phyloP scores from a whole-genome alignment of 352 stramenopile genomes.

The Pythium brachiatum region DNA sequence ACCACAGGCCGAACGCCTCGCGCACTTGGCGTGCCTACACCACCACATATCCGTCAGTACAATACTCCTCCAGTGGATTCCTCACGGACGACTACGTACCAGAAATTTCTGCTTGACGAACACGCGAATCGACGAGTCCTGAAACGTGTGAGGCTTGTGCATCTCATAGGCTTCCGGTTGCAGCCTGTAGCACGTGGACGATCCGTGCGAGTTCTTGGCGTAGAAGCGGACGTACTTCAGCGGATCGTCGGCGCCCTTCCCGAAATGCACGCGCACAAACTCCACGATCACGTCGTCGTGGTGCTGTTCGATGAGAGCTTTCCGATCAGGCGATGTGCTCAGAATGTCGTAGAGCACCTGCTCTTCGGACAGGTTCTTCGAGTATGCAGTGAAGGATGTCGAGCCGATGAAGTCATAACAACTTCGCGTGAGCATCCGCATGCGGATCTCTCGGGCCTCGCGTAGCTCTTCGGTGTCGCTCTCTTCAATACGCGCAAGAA shows the following conservation, averaged over 20 bases:
- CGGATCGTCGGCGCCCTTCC: slow-evolving; percentile 77
- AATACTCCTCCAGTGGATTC: neutral
- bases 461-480: slow-evolving; percentile 50
- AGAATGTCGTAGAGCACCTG: slow-evolving; percentile 66
- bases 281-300: slow-evolving; percentile 73
- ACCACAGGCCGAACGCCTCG: slow-evolving; percentile 30
- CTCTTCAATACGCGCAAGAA: slow-evolving; percentile 74
- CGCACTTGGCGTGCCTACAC: slow-evolving; percentile 28
- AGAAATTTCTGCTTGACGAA: slow-evolving; percentile 63
- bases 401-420: slow-evolving; percentile 82
- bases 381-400: slow-evolving; percentile 51
- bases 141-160: slow-evolving; percentile 59
- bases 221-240: slow-evolving; percentile 78
- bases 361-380: slow-evolving; percentile 37
- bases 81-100: slow-evolving; percentile 29
- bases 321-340: slow-evolving; percentile 30
- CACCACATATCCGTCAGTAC: neutral
- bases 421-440: slow-evolving; percentile 60
- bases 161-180: slow-evolving; percentile 59
- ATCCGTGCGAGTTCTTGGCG: slow-evolving; percentile 52
- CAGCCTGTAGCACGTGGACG: slow-evolving; percentile 50
- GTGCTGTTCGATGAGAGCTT: slow-evolving; percentile 29
- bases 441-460: slow-evolving; percentile 49
- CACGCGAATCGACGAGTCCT: slow-evolving; percentile 66
- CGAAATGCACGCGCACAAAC: slow-evolving; percentile 75